Evolutionary conservation across 805 yeast genomes (phyloP).

Genomic region (Saccharomycopsis microspora): DNA sequence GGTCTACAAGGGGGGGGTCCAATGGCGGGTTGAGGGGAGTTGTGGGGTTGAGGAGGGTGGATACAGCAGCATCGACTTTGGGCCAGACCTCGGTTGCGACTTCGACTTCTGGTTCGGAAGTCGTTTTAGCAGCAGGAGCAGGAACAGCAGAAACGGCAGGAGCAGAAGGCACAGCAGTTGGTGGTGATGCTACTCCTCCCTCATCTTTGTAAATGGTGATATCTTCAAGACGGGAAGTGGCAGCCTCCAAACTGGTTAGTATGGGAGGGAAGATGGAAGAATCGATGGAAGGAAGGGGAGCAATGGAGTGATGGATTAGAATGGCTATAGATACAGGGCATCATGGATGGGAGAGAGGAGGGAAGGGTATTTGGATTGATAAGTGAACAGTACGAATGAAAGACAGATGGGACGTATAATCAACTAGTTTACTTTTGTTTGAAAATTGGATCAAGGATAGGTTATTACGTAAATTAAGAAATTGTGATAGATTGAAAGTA

Average conservation of each 20-base stretch:
- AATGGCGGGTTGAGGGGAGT: slow-evolving; percentile 38
- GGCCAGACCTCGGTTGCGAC: slow-evolving; percentile 30
- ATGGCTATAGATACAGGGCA: too few species aligned
- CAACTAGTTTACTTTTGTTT: not conserved
- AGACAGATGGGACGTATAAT: not conserved
- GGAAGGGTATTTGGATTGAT: not conserved
- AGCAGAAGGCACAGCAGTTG: slow-evolving; percentile 17
- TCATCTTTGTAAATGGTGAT: slow-evolving; percentile 70
- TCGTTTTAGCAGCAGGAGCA: slow-evolving; percentile 16
- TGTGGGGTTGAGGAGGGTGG: slow-evolving; percentile 47
- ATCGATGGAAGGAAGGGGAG: too few species aligned
- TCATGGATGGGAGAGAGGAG: too few species aligned
- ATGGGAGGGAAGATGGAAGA: too few species aligned
- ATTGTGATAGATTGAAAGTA: too few species aligned
- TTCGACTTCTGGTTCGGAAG: slow-evolving; percentile 15
- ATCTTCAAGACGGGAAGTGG: slow-evolving; percentile 87
- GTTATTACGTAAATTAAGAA: too few species aligned
- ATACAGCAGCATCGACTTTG: slow-evolving; percentile 45
- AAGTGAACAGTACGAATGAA: not conserved
- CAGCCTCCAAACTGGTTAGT: slow-evolving; percentile 66
- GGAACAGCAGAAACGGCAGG: slow-evolving; percentile 1
- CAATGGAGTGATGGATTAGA: too few species aligned
- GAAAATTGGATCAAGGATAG: not conserved
- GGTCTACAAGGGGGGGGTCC: slow-evolving; percentile 47
- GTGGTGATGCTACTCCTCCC: slow-evolving; percentile 19